Percentiles rank a stretch among this genome's conserved stretches.
Evolutionary conservation across 371 early-diverging fungal species (phyloP).

Genomic region (Enterocytospora artemiae): DNA sequence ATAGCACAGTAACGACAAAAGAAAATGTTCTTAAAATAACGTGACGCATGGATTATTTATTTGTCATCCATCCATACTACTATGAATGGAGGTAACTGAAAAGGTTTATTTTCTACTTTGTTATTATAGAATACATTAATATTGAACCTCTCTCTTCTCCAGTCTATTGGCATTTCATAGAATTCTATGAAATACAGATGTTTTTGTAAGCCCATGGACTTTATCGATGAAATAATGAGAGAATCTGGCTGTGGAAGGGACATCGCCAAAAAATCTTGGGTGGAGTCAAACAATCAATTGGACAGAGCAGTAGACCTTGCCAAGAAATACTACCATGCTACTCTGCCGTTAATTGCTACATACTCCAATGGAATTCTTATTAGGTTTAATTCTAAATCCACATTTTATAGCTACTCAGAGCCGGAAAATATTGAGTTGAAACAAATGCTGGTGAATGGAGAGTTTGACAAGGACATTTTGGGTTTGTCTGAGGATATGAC

Average conservation of each 20-base stretch:
- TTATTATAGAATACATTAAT: not conserved
- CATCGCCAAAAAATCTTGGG: not conserved
- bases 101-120: not conserved
- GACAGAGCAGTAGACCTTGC: conserved; percentile 1
- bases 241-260: not conserved
- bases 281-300: not conserved
- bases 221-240: conserved; percentile 1
- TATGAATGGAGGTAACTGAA: not conserved
- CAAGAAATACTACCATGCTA: not conserved
- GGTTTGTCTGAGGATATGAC: conserved; percentile 7
- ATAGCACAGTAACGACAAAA: not conserved
- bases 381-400: not conserved
- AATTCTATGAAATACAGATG: not conserved
- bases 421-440: not conserved
- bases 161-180: not conserved
- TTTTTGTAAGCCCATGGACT: not conserved
- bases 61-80: not conserved
- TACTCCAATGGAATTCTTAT: conserved; percentile 20
- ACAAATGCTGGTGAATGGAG: conserved; percentile 7
- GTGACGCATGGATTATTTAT: not conserved
- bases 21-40: not conserved
- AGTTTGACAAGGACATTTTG: conserved; percentile 20
- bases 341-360: not conserved
- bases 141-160: not conserved
- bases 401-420: conserved; percentile 8